Percentiles rank a stretch among this genome's conserved stretches.
Evolutionary conservation across 2,329 filamentous ascomycete genomes (phyloP).

Genomic region (Penicillium expansum): DNA sequence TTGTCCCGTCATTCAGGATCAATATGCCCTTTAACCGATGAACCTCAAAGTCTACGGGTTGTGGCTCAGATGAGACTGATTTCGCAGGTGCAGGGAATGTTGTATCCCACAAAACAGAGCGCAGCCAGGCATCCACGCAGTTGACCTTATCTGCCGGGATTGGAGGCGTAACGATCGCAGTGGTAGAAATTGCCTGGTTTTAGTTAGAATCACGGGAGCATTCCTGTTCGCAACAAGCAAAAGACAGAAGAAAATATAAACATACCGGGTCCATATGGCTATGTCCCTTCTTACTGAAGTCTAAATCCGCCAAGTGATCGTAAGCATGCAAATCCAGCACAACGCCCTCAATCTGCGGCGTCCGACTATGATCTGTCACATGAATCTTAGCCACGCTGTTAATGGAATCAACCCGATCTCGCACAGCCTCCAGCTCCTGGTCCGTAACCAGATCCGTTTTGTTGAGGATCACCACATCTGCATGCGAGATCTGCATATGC

Average conservation of each 20-base stretch:
- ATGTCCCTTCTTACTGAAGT: conserved; percentile 73
- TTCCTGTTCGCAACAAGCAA: neutral
- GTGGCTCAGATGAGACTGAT: conserved; percentile 15
- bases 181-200: conserved; percentile 74
- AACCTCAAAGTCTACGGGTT: conserved; percentile 63
- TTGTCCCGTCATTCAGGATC: conserved; percentile 59
- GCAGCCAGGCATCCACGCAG: conserved; percentile 75
- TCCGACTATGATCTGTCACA: conserved; percentile 73
- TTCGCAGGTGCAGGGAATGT: conserved; percentile 25
- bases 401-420: conserved; percentile 72
- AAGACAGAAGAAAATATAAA: neutral
- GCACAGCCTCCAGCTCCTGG: conserved; percentile 67
- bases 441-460: conserved; percentile 80
- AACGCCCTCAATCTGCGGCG: conserved; percentile 80
- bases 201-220: neutral
- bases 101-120: conserved; percentile 77
- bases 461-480: conserved; percentile 92
- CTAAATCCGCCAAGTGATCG: conserved; percentile 71
- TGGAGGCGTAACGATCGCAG: conserved; percentile 65
- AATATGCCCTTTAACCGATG: conserved; percentile 85
- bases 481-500: conserved; percentile 94
- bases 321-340: conserved; percentile 91
- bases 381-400: conserved; percentile 86
- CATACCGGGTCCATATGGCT: conserved; percentile 82
- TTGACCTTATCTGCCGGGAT: conserved; percentile 59